These are phyloP conservation scores for Petunia axillaris DNA, from an alignment of 257 asterid genomes.

Conservation along the genomic window DNA sequence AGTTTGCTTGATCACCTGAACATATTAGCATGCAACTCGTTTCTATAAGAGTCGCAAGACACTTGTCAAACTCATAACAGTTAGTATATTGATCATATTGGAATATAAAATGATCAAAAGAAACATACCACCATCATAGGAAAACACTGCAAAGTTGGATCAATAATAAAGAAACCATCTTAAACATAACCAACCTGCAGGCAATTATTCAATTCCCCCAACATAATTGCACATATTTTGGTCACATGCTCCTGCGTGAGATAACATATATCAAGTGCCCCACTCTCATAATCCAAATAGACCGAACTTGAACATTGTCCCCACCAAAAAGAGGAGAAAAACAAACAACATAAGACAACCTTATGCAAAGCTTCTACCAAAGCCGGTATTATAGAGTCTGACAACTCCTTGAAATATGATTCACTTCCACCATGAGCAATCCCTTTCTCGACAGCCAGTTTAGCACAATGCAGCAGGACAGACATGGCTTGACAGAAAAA, in stretches of 20 bases:
- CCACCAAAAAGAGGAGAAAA: too few relatives aligned
- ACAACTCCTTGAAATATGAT: constrained; percentile 65
- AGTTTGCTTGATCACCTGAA: too few relatives aligned
- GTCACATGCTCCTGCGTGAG: constrained; percentile 85
- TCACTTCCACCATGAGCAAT: constrained; percentile 78
- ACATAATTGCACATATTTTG: constrained; percentile 79
- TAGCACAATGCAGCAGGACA: constrained; percentile 51
- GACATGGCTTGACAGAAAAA: constrained; percentile 69
- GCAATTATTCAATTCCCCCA: constrained; percentile 62
- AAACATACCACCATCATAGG: too few relatives aligned
- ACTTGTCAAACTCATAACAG: too few relatives aligned
- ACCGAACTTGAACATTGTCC: too few relatives aligned
- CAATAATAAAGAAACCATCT: constrained; percentile 42
- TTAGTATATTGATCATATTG: too few relatives aligned
- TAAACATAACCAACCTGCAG: constrained; percentile 58
- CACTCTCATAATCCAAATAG: too few relatives aligned
- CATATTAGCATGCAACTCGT: too few relatives aligned
- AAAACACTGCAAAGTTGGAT: too few relatives aligned
- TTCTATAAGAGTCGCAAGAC: too few relatives aligned
- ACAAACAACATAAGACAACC: constrained; percentile 37
- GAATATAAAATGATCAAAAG: too few relatives aligned
- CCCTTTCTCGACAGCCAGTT: constrained; percentile 88
- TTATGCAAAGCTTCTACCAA: constrained; percentile 82
- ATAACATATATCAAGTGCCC: constrained; percentile 30
- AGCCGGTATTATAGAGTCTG: constrained; percentile 71